Evolutionary conservation across 164 flowering plant species (phyloP), one percentile per base, ranked within the genome.

Genomic region (Chloranthus sessilifolius): DNA sequence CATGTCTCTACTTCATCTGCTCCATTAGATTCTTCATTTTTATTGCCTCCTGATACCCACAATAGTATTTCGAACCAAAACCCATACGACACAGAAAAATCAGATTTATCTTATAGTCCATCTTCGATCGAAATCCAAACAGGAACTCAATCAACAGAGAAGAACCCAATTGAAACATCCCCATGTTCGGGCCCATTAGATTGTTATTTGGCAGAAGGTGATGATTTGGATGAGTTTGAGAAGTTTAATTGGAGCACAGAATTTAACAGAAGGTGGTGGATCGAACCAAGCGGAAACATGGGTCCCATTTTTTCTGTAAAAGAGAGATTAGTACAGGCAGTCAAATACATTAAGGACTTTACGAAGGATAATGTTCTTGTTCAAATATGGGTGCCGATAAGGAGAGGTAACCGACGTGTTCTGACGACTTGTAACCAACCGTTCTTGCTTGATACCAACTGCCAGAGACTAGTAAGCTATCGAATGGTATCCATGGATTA

Each of bases 311-410:
- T 76, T 30, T 61, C 85, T 20, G 80, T 87, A 43, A 83, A 60
- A 51, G 73, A 79, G 52, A 87, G 81, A 63, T 50, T 91, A 36
- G 56, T 64, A n/a, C 62, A 45, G 40, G 95, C 95, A 34, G 59
- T 88, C 36, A 56, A 43, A 20, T 42, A 50, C 65, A 73, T 91
- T 7, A 70, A 59, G 49, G 71, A 75, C 6, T 54, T 68, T 15
- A 50, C 72, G 7, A 72, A 44, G 51, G 67, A 76, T 5, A 76
- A 82, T 71, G 68, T 71, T 22, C 88, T 92, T 26, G 63, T 85
- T 46, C 95, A 92, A 54, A 50, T 88, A 54, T 91, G 98, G 98
- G 76, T 83, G 16, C 98, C 96, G 16, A 62, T 74, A 17, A 66
- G 67, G 52, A 73, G 61, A 61, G 82, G 78, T 34, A 77, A 72